Conservation (phyloP, 352 stramenopile genomes). For the Phytopythium vexans region DNA sequence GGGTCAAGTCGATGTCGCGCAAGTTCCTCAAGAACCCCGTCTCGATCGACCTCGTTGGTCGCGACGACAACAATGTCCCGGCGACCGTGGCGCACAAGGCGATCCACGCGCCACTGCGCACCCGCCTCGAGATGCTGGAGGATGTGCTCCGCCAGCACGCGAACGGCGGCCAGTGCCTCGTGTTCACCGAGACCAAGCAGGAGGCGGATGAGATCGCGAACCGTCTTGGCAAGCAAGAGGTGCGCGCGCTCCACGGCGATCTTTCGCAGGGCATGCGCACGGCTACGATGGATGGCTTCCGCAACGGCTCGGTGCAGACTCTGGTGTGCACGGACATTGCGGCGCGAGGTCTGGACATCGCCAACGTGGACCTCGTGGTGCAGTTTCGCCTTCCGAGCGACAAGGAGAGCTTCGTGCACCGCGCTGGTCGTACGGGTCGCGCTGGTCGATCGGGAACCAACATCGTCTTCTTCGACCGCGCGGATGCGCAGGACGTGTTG, state of each 20-base stretch:
- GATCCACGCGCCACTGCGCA: conserved; percentile 85
- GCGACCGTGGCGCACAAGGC: conserved; percentile 90
- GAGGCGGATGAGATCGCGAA: conserved; percentile 94
- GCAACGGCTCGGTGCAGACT: conserved; percentile 91
- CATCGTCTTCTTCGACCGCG: conserved; percentile 84
- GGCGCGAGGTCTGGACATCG: conserved; percentile 87
- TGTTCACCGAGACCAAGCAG: conserved; percentile 98
- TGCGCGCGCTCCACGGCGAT: conserved; percentile 70
- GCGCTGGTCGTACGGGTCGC: conserved; percentile 87
- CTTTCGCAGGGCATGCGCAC: conserved; percentile 87
- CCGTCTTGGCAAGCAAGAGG: conserved; percentile 57
- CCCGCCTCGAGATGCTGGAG: conserved; percentile 60
- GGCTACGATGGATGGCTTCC: conserved; percentile 96
- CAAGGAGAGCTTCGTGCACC: conserved; percentile 95
- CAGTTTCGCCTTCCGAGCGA: conserved; percentile 93
- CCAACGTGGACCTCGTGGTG: conserved; percentile 90
- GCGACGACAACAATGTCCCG: conserved; percentile 79
- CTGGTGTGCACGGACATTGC: conserved; percentile 91
- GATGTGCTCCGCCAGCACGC: conserved; percentile 68
- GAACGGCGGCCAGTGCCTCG: conserved; percentile 84
- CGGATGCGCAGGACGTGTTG: conserved; percentile 57
- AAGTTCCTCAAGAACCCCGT: conserved; percentile 93
- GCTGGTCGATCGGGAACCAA: conserved; percentile 80
- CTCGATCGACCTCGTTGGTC: conserved; percentile 93
- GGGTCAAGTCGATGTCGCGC: conserved; percentile 92